Conservation (phyloP, 2,329 filamentous ascomycete genomes). For the Clarireedia hainanense region DNA sequence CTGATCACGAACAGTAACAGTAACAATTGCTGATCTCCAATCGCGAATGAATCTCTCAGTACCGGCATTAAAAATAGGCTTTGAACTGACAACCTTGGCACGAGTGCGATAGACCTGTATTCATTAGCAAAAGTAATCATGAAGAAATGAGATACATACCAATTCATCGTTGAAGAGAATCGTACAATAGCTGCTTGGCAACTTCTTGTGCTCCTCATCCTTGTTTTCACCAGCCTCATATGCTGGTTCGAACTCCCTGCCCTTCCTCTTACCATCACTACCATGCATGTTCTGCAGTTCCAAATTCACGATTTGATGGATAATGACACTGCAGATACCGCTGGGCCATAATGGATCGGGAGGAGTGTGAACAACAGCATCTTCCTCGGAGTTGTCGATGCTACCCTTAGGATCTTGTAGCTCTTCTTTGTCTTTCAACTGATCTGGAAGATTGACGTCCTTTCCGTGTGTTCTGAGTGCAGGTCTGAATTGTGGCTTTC, state of each 20-base stretch:
- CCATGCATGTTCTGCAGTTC: constrained; percentile 89
- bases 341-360: constrained; percentile 96
- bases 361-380: constrained; percentile 81
- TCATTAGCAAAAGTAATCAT: constrained; percentile 11
- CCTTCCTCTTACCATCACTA: constrained; percentile 71
- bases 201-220: constrained; percentile 69
- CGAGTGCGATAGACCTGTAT: constrained; percentile 76
- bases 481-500: constrained; percentile 79
- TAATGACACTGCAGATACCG: constrained; percentile 74
- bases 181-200: constrained; percentile 91
- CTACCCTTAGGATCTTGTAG: constrained; percentile 84
- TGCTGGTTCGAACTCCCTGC: constrained; percentile 82
- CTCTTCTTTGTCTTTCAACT: constrained; percentile 64
- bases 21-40: constrained; percentile 82
- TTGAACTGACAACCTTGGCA: constrained; percentile 85
- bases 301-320: constrained; percentile 93
- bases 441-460: constrained; percentile 66
- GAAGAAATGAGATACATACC: constrained; percentile 32
- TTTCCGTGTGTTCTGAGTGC: constrained; percentile 82
- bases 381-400: constrained; percentile 65
- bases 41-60: constrained; percentile 90
- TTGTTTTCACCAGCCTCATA: constrained; percentile 77
- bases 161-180: constrained; percentile 84
- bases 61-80: constrained; percentile 95
- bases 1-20: constrained; percentile 79